Evolutionary conservation across 1,139 yeast species (phyloP), one percentile per base, ranked within the genome.

Genomic region (Schwanniomyces etchellsii): DNA sequence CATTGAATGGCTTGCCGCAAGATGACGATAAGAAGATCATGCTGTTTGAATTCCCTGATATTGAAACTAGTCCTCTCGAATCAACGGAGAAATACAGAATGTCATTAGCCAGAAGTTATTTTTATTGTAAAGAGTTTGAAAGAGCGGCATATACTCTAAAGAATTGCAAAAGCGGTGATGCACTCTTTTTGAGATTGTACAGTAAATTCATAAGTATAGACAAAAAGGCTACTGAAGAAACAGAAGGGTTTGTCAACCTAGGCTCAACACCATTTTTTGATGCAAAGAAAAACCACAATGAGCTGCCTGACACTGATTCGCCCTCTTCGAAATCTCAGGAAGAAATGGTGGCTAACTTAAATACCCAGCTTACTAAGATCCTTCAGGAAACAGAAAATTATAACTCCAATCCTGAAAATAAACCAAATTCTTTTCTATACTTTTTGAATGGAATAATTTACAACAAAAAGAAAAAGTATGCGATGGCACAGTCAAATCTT

Each of bases 121-220:
- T 91, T 60, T 81, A 77, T 45, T 77, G 89, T 47, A 81, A 83
- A 44, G 98, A 91, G 51, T 89, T 81, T 48, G 93, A 81, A 36
- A 60, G 98, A 20, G 84, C 93, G 36, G 77, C 84, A 2, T 63
- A 68, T 42, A 67, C 68, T 13, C 58, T 89, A 36, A 64, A 64
- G 34, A 66, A 66, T 18, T 74, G 80, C 28, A 55, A 48, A 17
- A 69, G 78, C 36, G 70, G 79, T 2, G 65, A 70, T 33, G 77
- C 84, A 10, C 43, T 68, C 28, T 91, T 89, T 47, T 53, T 88
- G 23, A 60, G 77, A 29, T 58, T 84, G 10, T 89, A 89, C 49
- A 63, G 95, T 13, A 63, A 70, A 44, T 77, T 74, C 47, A 61
- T 91, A 23, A 70, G 85, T 15, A 82, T 88, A 31, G 95, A 85